Percentiles rank a stretch among this genome's conserved stretches.
Evolutionary conservation across 106 monocot species (phyloP).

Genomic region (Dioscorea alata): DNA sequence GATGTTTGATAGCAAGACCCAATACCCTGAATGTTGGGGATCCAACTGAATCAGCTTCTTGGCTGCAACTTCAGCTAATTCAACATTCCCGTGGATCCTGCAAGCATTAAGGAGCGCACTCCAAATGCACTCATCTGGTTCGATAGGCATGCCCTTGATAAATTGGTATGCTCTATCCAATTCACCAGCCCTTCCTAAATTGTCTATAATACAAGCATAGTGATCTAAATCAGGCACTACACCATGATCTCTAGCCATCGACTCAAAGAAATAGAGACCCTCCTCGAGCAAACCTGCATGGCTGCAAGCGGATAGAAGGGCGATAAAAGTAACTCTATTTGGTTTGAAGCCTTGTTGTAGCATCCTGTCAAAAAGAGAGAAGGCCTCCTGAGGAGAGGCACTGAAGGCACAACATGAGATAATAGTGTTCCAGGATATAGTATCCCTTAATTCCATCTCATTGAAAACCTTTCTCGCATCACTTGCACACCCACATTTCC

Average conservation of each 20-base stretch:
- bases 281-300: slow-evolving; percentile 60
- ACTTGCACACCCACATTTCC: slow-evolving; percentile 53
- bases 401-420: slow-evolving; percentile 62
- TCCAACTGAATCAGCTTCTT: slow-evolving; percentile 44
- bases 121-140: slow-evolving; percentile 72
- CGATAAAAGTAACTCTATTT: slow-evolving; percentile 55
- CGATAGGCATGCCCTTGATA: slow-evolving; percentile 57
- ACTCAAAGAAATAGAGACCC: slow-evolving; percentile 47
- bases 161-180: slow-evolving; percentile 51
- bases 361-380: slow-evolving; percentile 43
- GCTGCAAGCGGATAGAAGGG: slow-evolving; percentile 58
- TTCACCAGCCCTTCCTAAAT: slow-evolving; percentile 53
- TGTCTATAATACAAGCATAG: slow-evolving; percentile 71
- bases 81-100: slow-evolving; percentile 53
- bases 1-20: slow-evolving; percentile 64
- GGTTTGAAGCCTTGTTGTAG: slow-evolving; percentile 39
- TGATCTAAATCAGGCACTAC: slow-evolving; percentile 57
- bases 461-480: slow-evolving; percentile 61
- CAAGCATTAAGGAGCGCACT: slow-evolving; percentile 62
- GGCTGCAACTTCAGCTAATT: slow-evolving; percentile 63
- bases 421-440: slow-evolving; percentile 73
- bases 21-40: slow-evolving; percentile 63
- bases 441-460: slow-evolving; percentile 44
- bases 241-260: slow-evolving; percentile 42
- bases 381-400: slow-evolving; percentile 32